Evolutionary conservation across 257 asterid species (phyloP).

Genomic region (Mitragyna speciosa): DNA sequence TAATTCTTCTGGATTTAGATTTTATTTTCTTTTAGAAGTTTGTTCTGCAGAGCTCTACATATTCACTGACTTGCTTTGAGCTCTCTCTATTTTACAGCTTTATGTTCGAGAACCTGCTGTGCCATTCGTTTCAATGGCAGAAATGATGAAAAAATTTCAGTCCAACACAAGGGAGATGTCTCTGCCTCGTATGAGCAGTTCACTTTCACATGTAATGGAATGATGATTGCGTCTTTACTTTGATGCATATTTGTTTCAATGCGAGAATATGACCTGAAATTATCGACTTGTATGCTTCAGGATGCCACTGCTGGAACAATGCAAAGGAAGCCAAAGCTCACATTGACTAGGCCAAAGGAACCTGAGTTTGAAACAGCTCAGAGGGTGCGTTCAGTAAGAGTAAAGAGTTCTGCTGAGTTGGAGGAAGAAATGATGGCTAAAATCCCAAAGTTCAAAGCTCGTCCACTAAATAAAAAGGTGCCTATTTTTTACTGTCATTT

Average conservation of each 20-base stretch:
- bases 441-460: conserved; percentile 87
- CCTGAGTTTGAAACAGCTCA: conserved; percentile 92
- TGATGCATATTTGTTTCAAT: not conserved
- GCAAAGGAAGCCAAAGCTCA: conserved; percentile 60
- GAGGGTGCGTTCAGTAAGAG: conserved; percentile 62
- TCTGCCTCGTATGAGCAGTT: conserved; percentile 32
- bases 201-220: conserved; percentile 51
- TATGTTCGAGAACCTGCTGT: conserved; percentile 70
- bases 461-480: conserved; percentile 85
- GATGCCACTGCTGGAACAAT: conserved; percentile 26
- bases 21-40: not conserved
- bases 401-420: conserved; percentile 78
- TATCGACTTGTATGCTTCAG: conserved; percentile 13
- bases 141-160: conserved; percentile 85
- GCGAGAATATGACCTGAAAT: not conserved
- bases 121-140: conserved; percentile 83
- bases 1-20: not conserved
- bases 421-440: conserved; percentile 97
- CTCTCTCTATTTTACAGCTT: conserved; percentile 38
- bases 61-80: not conserved
- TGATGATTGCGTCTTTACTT: not conserved
- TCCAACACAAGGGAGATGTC: conserved; percentile 73
- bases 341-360: conserved; percentile 84
- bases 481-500: not conserved
- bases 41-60: not conserved